Conservation (phyloP, 805 yeast species). For the Sungouiozyma ichnusensis region DNA sequence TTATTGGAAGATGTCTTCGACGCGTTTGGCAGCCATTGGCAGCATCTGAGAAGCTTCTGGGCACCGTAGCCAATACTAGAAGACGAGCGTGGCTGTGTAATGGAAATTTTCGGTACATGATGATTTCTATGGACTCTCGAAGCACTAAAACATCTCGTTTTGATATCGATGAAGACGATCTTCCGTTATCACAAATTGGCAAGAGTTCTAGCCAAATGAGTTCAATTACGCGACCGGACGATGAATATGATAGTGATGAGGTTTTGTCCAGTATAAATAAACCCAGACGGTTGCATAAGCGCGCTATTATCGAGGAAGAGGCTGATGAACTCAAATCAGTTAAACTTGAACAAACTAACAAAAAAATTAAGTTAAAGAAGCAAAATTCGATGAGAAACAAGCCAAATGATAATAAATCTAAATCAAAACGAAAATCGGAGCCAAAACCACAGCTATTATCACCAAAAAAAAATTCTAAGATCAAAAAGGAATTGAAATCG, state of each 20-base stretch:
- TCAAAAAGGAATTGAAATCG: slow-evolving; percentile 5
- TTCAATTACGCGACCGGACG: slow-evolving; percentile 2
- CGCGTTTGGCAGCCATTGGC: no score
- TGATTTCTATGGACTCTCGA: background rate
- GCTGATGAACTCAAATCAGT: slow-evolving; percentile 26
- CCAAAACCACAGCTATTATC: background rate
- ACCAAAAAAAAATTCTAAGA: background rate
- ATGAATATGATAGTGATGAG: slow-evolving; percentile 20
- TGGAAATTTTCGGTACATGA: background rate
- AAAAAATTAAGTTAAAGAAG: no score
- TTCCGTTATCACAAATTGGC: slow-evolving; percentile 10
- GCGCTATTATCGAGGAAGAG: slow-evolving; percentile 15
- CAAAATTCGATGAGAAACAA: no score
- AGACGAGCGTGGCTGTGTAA: background rate
- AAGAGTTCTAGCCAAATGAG: slow-evolving; percentile 9
- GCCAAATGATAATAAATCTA: background rate
- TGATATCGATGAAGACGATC: slow-evolving; percentile 9
- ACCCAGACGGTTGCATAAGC: slow-evolving; percentile 5
- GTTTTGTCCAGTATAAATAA: slow-evolving; percentile 4
- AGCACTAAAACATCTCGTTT: no score
- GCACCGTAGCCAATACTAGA: background rate
- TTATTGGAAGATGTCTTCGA: no score
- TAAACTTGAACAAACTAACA: no score
- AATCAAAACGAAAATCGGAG: background rate
- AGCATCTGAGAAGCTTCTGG: background rate